phyloP scores from a whole-genome alignment of 352 stramenopile species.

The Pythium insidiosum region DNA sequence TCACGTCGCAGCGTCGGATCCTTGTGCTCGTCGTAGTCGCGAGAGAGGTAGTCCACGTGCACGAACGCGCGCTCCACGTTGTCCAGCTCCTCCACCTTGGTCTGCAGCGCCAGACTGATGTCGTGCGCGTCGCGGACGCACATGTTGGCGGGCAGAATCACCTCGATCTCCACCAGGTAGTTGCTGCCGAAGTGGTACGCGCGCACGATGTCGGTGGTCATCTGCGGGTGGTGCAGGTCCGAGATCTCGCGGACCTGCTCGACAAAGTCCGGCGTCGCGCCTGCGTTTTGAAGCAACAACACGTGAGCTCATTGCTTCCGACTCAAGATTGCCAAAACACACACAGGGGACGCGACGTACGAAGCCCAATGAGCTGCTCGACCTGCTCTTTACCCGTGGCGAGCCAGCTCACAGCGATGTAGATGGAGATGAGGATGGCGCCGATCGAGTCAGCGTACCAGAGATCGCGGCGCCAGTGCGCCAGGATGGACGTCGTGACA shows the following conservation, averaged over 20 bases:
- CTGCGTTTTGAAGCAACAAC: no score
- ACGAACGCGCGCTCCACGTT: constrained; percentile 97
- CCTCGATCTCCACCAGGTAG: constrained; percentile 88
- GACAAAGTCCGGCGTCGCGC: constrained; percentile 91
- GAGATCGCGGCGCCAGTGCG: constrained; percentile 53
- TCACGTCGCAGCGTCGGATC: constrained; percentile 63
- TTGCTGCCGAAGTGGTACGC: constrained; percentile 97
- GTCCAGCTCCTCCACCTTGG: constrained; percentile 94
- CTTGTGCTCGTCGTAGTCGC: constrained; percentile 88
- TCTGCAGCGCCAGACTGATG: constrained; percentile 94
- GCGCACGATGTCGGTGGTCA: constrained; percentile 90
- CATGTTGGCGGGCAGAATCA: constrained; percentile 85
- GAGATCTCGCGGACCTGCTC: constrained; percentile 88
- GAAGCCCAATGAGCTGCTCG: constrained; percentile 76
- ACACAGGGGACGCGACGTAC: no score
- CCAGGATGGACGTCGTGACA: constrained; percentile 68
- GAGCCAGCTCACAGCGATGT: constrained; percentile 95
- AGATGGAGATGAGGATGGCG: constrained; percentile 94
- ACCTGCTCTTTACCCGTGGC: constrained; percentile 94
- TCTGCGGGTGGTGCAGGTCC: constrained; percentile 77
- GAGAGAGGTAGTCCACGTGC: constrained; percentile 94
- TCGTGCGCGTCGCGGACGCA: constrained; percentile 92
- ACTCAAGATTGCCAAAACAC: no score
- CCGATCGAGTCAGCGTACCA: constrained; percentile 94
- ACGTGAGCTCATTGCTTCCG: no score